These are phyloP conservation scores for Aspergillus sp. DNA, from an alignment of 2,329 filamentous ascomycete genomes.

Conservation along the genomic window DNA sequence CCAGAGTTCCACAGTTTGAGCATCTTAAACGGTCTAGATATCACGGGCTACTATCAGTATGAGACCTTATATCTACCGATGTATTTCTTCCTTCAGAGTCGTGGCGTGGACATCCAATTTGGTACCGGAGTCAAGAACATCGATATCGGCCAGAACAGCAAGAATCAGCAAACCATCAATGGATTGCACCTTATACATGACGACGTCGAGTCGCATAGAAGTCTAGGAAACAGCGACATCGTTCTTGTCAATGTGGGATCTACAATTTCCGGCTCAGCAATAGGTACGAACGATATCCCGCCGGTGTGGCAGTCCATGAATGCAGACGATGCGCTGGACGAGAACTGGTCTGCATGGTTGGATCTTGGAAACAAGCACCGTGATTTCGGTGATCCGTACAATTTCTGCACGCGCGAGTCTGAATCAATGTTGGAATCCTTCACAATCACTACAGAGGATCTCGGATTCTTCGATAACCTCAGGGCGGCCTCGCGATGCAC, in stretches of 20 bases:
- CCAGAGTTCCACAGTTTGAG: too few species aligned
- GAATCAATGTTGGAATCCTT: slow-evolving; percentile 42
- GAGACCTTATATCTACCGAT: too few species aligned
- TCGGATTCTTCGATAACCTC: slow-evolving; percentile 25
- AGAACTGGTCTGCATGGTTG: slow-evolving; percentile 41
- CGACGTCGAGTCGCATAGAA: too few species aligned
- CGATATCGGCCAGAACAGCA: too few species aligned
- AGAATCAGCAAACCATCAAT: too few species aligned
- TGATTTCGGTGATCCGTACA: slow-evolving; percentile 31
- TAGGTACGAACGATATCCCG: slow-evolving; percentile 11
- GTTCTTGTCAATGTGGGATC: slow-evolving; percentile 15
- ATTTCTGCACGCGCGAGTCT: slow-evolving; percentile 22
- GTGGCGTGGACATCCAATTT: too few species aligned
- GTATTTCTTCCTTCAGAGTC: too few species aligned
- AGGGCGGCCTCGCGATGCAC: slow-evolving; percentile 27
- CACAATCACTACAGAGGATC: slow-evolving; percentile 37
- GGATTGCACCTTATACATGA: too few species aligned
- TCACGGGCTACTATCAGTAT: too few species aligned
- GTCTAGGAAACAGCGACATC: background rate
- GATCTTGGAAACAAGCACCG: slow-evolving; percentile 33
- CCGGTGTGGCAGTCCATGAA: slow-evolving; percentile 12
- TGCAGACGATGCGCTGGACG: slow-evolving; percentile 29
- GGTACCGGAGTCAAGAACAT: too few species aligned
- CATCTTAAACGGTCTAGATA: too few species aligned
- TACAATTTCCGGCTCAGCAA: slow-evolving; percentile 12